A percentile compares a stretch with the other conserved stretches of the same genome.
Evolutionary conservation across 2,329 filamentous ascomycete species (phyloP).

Genomic region (Calonectria hawksworthii): DNA sequence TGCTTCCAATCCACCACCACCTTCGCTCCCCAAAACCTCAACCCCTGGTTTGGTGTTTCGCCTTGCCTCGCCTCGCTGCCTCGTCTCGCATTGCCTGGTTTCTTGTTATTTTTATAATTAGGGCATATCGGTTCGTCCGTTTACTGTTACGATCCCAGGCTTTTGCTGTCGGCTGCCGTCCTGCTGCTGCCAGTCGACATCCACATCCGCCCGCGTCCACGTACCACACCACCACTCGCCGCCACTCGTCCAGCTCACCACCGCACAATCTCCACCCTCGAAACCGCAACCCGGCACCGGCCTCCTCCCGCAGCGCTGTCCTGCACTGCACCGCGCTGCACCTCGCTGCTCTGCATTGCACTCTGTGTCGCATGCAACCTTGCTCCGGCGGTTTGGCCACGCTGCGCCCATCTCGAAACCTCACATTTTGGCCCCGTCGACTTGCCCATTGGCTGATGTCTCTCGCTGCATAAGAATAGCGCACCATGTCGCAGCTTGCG

Average conservation of each 20-base stretch:
- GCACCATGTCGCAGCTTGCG: slow-evolving; percentile 68
- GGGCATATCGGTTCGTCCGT: slow-evolving; percentile 19
- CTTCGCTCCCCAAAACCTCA: slow-evolving; percentile 14
- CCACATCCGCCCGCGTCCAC: not conserved
- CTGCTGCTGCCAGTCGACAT: not conserved
- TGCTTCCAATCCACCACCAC: slow-evolving; percentile 8
- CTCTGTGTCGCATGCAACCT: slow-evolving; percentile 45
- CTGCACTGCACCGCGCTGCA: slow-evolving; percentile 30
- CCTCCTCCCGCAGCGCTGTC: slow-evolving; percentile 30
- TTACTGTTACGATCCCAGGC: not conserved
- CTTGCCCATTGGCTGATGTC: slow-evolving; percentile 46
- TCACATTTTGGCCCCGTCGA: slow-evolving; percentile 36
- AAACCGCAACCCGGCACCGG: slow-evolving; percentile 30
- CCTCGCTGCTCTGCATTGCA: slow-evolving; percentile 27
- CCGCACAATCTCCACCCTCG: slow-evolving; percentile 30
- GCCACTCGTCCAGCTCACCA: slow-evolving; percentile 21
- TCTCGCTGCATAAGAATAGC: slow-evolving; percentile 51
- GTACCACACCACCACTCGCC: slow-evolving; percentile 25
- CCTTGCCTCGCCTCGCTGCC: slow-evolving; percentile 21
- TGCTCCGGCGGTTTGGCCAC: slow-evolving; percentile 43
- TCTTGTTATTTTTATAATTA: slow-evolving; percentile 23
- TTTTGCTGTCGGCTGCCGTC: not conserved
- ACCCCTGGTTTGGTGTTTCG: slow-evolving; percentile 23
- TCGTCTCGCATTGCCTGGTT: slow-evolving; percentile 22
- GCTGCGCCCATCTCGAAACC: slow-evolving; percentile 53